phyloP scores from a whole-genome alignment of 768 basidiomycete species.

The Glaciozyma antarctica region DNA sequence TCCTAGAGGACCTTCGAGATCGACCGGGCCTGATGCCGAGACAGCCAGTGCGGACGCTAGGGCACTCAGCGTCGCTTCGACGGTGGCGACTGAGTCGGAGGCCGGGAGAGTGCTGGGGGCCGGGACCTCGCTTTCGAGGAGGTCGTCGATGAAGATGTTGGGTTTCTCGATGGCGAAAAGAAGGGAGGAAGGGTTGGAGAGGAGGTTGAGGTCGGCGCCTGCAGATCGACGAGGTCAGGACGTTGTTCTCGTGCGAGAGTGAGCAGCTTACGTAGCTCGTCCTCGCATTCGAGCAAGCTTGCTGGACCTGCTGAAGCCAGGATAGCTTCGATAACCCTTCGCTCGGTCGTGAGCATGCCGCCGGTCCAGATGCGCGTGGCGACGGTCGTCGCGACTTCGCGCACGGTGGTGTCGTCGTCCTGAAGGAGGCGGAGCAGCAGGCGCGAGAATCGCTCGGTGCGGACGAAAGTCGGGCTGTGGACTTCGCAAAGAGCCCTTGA shows the following conservation, averaged over 20 bases:
- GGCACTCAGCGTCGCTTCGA: background rate
- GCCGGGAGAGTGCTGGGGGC: background rate
- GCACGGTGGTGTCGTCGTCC: constrained; percentile 27
- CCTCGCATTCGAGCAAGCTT: background rate
- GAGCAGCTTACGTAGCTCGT: constrained; percentile 3
- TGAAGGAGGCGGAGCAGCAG: constrained; percentile 19
- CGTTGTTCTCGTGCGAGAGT: background rate
- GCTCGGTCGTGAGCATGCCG: background rate
- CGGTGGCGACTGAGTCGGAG: background rate
- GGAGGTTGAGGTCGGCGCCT: constrained; percentile 13
- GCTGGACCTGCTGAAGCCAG: background rate
- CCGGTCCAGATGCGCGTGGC: constrained; percentile 8
- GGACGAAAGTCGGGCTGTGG: background rate
- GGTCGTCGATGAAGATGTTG: constrained; percentile 29
- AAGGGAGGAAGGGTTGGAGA: constrained; percentile 24
- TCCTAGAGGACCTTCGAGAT: constrained; percentile 16
- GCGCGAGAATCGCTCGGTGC: background rate
- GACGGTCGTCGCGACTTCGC: constrained; percentile 6
- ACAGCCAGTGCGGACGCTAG: background rate
- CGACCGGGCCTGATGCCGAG: background rate
- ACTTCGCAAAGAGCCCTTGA: background rate
- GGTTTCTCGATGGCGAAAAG: constrained; percentile 30
- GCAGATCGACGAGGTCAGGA: background rate
- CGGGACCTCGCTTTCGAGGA: constrained; percentile 11
- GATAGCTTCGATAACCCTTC: constrained; percentile 8